These are phyloP conservation scores for Trametes pubescens DNA, from an alignment of 1,284 basidiomycete species.

Conservation along the genomic window DNA sequence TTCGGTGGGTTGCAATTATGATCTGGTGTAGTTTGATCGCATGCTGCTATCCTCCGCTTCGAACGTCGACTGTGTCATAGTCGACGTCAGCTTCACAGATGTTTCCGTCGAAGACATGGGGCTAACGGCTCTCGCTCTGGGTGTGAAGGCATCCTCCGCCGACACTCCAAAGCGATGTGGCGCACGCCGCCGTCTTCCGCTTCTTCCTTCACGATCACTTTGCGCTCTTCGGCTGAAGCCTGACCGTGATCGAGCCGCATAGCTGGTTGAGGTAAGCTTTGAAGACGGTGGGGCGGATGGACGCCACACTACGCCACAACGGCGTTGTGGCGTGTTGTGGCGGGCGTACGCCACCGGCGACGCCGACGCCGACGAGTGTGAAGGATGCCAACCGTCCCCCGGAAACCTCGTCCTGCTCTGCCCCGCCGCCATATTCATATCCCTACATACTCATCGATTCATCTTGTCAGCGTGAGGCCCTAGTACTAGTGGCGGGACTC, in stretches of 20 bases:
- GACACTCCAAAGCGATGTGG: not conserved
- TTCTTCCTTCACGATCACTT: not conserved
- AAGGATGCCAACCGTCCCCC: not conserved
- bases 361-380: constrained; percentile 17
- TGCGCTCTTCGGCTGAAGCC: not conserved
- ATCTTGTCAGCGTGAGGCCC: too few species aligned
- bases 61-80: not conserved
- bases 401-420: too few species aligned
- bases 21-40: not conserved
- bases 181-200: not conserved
- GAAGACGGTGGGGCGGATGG: too few species aligned
- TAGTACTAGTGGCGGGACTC: too few species aligned
- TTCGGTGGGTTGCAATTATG: constrained; percentile 12
- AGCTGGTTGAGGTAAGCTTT: not conserved
- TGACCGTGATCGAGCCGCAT: not conserved
- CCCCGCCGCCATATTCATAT: too few species aligned
- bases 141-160: not conserved
- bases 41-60: constrained; percentile 4
- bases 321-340: constrained; percentile 3
- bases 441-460: too few species aligned
- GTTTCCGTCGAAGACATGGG: not conserved
- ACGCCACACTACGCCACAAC: constrained; percentile 13
- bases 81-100: not conserved
- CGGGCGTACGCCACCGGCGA: constrained; percentile 9
- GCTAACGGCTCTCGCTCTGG: not conserved